Evolutionary conservation across 2,329 filamentous ascomycete species (phyloP).

Genomic region (Microascus cirrosus): DNA sequence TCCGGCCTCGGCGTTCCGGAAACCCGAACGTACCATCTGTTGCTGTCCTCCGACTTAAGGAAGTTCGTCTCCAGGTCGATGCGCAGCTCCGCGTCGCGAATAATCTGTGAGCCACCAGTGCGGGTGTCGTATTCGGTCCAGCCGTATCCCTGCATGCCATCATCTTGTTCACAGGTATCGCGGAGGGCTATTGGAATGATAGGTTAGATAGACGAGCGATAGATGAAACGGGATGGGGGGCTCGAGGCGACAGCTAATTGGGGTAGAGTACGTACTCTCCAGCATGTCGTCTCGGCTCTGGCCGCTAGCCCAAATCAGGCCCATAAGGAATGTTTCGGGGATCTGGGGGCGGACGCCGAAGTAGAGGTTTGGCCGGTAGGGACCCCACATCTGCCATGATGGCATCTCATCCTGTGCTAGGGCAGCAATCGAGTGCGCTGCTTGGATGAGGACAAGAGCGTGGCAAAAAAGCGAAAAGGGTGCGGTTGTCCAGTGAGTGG

Average conservation of each 20-base stretch:
- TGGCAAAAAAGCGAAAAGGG: neutral
- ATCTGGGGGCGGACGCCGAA: constrained; percentile 80
- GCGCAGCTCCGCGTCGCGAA: constrained; percentile 79
- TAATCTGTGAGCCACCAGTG: constrained; percentile 75
- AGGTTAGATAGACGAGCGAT: neutral
- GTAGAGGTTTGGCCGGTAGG: constrained; percentile 88
- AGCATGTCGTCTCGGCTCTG: constrained; percentile 69
- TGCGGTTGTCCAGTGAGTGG: neutral
- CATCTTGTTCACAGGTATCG: constrained; percentile 92
- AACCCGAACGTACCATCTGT: constrained; percentile 80
- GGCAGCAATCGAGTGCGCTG: neutral
- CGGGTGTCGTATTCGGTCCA: constrained; percentile 96
- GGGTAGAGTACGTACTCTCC: constrained; percentile 47
- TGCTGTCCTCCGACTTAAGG: constrained; percentile 80
- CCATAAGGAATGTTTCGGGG: constrained; percentile 69
- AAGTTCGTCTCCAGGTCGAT: constrained; percentile 90
- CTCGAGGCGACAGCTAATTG: constrained; percentile 61
- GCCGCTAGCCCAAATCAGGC: constrained; percentile 80
- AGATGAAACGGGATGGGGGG: neutral
- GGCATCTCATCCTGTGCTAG: neutral
- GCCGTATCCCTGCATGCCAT: constrained; percentile 88
- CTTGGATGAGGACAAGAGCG: neutral
- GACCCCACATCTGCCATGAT: constrained; percentile 54
- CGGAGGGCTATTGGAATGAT: constrained; percentile 52
- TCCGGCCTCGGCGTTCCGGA: constrained; percentile 68